Evolutionary conservation across 2,329 filamentous ascomycete genomes (phyloP), one percentile per base, ranked within the genome.

Genomic region (Fusarium sp.): DNA sequence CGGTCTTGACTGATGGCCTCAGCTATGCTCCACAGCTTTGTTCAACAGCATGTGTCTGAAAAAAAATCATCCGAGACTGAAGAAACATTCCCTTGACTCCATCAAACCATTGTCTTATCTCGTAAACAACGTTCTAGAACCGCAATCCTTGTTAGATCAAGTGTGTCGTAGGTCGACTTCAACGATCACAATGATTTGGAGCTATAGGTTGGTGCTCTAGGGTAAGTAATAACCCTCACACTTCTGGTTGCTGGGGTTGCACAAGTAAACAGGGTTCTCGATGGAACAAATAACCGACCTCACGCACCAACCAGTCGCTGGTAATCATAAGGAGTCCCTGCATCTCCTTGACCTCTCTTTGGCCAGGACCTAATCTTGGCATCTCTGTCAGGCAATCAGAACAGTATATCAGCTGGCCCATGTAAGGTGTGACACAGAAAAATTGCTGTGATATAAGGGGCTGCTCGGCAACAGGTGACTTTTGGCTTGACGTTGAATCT

Each of bases 201-300:
- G 18, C 17, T 23, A 27, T 9, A 10, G 15, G 3, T n/a, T 33
- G 5, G 3, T 9, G 5, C 55, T 67, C 27, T 40, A 67, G 55
- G 41, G 63, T 67, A 48, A 14, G 5, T 17, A 6, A 26, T 4
- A 13, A 46, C 27, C 44, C 44, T 27, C 23, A 44, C 9, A 23
- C 15, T 37, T 17, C 32, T 71, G 64, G 69, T 71, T 71, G 69
- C 69, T 50, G 64, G 53, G 69, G 65, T 68, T 68, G 41, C 69
- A 41, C 49, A 52, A 44, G 54, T 57, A 52, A 61, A 60, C 56
- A 64, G 37, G 52, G 54, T n/a, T 30, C 23, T 52, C 42, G 30
- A 53, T 48, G 50, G 20, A 42, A 46, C 54, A 64, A 60, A 52
- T 64, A 60, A 13, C 42, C 38, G 57, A 52, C 38, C 49, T 49